phyloP scores from a whole-genome alignment of 208 protist species.

The Angomonas ambiguus region DNA sequence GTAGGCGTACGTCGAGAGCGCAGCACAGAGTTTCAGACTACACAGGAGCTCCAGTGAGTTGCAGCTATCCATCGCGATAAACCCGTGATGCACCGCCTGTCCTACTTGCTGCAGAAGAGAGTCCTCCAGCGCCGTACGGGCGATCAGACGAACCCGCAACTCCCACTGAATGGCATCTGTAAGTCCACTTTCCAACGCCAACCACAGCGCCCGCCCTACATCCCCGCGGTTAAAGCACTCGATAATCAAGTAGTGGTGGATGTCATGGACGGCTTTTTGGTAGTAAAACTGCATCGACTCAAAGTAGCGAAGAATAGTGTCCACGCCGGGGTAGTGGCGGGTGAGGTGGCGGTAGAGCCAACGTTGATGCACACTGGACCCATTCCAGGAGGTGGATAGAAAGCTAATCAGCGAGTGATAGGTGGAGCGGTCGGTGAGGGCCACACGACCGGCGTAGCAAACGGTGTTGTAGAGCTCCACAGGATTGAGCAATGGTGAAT shows the following conservation, averaged over 20 bases:
- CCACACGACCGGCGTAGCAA: constrained; percentile 21
- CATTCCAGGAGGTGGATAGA: constrained; percentile 40
- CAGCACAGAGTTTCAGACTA: constrained; percentile 45
- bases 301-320: constrained; percentile 55
- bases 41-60: constrained; percentile 36
- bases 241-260: constrained; percentile 42
- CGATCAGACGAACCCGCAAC: constrained; percentile 29
- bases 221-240: constrained; percentile 27
- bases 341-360: constrained; percentile 34
- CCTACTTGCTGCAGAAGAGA: constrained; percentile 47
- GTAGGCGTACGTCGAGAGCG: constrained; percentile 44
- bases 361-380: constrained; percentile 36
- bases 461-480: constrained; percentile 34
- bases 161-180: constrained; percentile 41
- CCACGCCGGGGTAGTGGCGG: constrained; percentile 29
- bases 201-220: constrained; percentile 48
- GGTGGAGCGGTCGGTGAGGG: constrained; percentile 27
- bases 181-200: constrained; percentile 58
- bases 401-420: constrained; percentile 44
- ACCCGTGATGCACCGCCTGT: constrained; percentile 55
- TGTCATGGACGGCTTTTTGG: constrained; percentile 28
- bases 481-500: constrained; percentile 71
- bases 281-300: constrained; percentile 45
- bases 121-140: constrained; percentile 27
- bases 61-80: constrained; percentile 47